These are phyloP conservation scores for Alternaria atra DNA, from an alignment of 2,329 filamentous ascomycete genomes.

Conservation along the genomic window DNA sequence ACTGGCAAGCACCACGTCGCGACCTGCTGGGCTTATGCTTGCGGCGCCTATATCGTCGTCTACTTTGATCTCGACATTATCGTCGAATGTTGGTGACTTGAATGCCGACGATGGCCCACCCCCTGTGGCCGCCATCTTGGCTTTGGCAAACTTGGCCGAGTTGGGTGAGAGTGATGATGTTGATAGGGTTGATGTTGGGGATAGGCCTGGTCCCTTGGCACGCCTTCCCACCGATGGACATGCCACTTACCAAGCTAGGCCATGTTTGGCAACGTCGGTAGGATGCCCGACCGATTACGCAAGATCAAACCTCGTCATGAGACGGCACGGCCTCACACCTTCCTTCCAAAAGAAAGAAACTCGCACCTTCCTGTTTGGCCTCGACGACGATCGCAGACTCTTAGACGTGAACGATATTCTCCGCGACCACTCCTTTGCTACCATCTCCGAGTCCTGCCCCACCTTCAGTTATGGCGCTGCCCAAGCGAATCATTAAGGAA, in stretches of 20 bases:
- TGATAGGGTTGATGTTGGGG: conserved; percentile 20
- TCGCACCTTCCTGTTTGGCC: neutral
- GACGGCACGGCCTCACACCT: conserved; percentile 6
- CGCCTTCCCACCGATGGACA: conserved; percentile 4
- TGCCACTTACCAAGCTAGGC: conserved; percentile 8
- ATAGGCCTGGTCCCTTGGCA: conserved; percentile 5
- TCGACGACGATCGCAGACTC: neutral
- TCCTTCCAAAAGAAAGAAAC: conserved; percentile 4
- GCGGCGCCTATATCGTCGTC: conserved; percentile 83
- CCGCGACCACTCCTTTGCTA: conserved; percentile 1
- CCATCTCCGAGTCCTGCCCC: conserved; percentile 10
- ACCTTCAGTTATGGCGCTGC: conserved; percentile 68
- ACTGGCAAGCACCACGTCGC: conserved; percentile 87
- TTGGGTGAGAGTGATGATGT: conserved; percentile 1
- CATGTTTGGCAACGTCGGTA: neutral
- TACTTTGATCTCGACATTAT: conserved; percentile 84
- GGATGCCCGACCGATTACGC: conserved; percentile 11
- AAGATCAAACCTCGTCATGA: conserved; percentile 12
- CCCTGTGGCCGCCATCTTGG: conserved; percentile 32
- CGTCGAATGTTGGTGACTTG: conserved; percentile 87
- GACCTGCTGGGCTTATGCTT: conserved; percentile 88
- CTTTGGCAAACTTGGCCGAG: conserved; percentile 5
- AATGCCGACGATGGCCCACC: conserved; percentile 64
- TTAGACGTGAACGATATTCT: conserved; percentile 1
- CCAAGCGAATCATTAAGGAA: conserved; percentile 98